Evolutionary conservation across 805 yeast genomes (phyloP).

Genomic region (Metschnikowia colocasiae): DNA sequence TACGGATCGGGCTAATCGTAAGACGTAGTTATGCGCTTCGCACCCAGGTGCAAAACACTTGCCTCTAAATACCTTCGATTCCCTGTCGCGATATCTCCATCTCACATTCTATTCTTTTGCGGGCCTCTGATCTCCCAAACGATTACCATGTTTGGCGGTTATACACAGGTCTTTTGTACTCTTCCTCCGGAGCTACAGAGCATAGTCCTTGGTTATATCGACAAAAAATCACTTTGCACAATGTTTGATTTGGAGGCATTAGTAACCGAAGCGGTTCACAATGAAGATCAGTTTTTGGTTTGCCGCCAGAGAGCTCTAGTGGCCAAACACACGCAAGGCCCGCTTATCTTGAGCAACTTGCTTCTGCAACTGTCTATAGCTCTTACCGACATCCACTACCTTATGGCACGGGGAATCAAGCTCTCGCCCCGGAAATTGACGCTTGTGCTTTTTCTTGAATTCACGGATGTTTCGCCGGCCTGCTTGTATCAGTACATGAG

Average conservation of each 20-base stretch:
- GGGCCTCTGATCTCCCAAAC: neutral
- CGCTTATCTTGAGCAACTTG: slow-evolving; percentile 14
- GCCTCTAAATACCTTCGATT: neutral
- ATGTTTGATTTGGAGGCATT: slow-evolving; percentile 15
- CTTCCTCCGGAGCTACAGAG: slow-evolving; percentile 20
- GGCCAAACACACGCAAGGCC: slow-evolving; percentile 12
- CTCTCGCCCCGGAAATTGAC: neutral
- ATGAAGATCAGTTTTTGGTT: slow-evolving; percentile 5
- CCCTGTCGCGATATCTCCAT: neutral
- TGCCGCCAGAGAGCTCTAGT: slow-evolving; percentile 15
- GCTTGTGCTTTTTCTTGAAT: slow-evolving; percentile 6
- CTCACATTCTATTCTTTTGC: neutral
- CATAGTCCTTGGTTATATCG: slow-evolving; percentile 14
- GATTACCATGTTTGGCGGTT: neutral
- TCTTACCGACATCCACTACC: slow-evolving; percentile 16
- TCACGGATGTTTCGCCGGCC: slow-evolving; percentile 9
- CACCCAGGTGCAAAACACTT: neutral
- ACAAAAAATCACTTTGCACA: slow-evolving; percentile 14
- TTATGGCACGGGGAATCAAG: slow-evolving; percentile 15
- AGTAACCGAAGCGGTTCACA: neutral
- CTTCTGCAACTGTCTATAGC: slow-evolving; percentile 10
- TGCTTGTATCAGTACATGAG: slow-evolving; percentile 14
- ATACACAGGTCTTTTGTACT: slow-evolving; percentile 13
- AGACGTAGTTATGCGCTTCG: slow-evolving; percentile 1
- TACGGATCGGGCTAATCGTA: neutral